These are phyloP conservation scores for Phytopythium litorale DNA, from an alignment of 352 stramenopile genomes.

Conservation along the genomic window DNA sequence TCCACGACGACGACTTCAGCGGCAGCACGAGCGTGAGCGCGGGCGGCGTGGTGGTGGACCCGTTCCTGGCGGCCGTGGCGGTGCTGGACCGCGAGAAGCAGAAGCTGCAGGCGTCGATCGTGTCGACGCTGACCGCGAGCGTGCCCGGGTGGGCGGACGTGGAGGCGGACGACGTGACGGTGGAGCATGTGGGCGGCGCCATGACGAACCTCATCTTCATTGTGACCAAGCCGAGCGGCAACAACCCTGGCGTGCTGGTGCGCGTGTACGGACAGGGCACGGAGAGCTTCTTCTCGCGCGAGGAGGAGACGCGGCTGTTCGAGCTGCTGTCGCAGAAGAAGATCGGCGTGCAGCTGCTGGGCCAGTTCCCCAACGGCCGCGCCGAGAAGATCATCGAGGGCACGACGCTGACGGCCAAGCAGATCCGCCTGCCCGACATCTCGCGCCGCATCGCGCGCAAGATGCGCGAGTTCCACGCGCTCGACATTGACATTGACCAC, in stretches of 20 bases:
- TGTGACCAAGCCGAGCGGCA: conserved; percentile 59
- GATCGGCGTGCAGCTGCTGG: conserved; percentile 71
- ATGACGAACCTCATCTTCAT: conserved; percentile 88
- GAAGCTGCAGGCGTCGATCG: conserved; percentile 64
- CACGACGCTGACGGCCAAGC: conserved; percentile 52
- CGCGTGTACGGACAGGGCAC: conserved; percentile 82
- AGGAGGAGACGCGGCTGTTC: conserved; percentile 76
- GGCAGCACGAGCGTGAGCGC: conserved; percentile 2
- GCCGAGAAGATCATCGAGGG: conserved; percentile 76
- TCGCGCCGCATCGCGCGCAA: conserved; percentile 55
- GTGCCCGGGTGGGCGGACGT: conserved; percentile 57
- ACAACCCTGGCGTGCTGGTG: conserved; percentile 67
- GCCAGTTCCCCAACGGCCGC: conserved; percentile 75
- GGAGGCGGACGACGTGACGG: conserved; percentile 48
- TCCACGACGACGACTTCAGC: not conserved
- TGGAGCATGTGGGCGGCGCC: conserved; percentile 66
- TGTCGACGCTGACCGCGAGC: conserved; percentile 48
- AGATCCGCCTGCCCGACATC: conserved; percentile 60
- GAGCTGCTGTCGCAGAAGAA: conserved; percentile 61
- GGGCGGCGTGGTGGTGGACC: conserved; percentile 35
- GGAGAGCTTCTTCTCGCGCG: conserved; percentile 75
- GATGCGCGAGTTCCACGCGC: conserved; percentile 64
- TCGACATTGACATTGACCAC: conserved; percentile 65
- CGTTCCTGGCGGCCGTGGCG: conserved; percentile 50
- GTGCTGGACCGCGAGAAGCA: conserved; percentile 65